Conservation (phyloP, 768 basidiomycete species). For the Asterophora lycoperdoides region DNA sequence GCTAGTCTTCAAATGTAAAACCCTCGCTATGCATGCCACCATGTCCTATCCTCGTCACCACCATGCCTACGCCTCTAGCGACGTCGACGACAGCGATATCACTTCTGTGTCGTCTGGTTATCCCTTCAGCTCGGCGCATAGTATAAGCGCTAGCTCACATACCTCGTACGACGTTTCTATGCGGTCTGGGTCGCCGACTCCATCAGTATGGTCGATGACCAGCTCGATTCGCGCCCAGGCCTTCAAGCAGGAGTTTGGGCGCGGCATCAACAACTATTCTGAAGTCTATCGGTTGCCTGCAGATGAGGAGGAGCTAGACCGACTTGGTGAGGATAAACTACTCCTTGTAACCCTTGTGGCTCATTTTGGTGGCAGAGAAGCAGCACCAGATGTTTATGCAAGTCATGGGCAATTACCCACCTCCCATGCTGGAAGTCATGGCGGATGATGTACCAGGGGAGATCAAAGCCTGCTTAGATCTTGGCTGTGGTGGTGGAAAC, state of each 20-base stretch:
- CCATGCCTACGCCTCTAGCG: constrained; percentile 28
- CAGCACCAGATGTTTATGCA: constrained; percentile 65
- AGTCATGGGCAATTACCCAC: constrained; percentile 65
- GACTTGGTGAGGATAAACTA: constrained; percentile 47
- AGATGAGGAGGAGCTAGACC: constrained; percentile 70
- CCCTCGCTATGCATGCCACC: neutral
- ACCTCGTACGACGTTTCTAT: constrained; percentile 59
- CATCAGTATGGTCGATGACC: constrained; percentile 67
- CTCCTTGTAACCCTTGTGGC: neutral
- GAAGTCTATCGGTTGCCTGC: constrained; percentile 77
- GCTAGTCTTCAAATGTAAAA: constrained; percentile 1
- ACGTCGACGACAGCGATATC: constrained; percentile 42
- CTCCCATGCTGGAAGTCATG: constrained; percentile 54
- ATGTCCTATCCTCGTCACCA: constrained; percentile 10
- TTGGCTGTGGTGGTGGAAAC: constrained; percentile 76
- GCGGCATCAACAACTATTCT: constrained; percentile 72
- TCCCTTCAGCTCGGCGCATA: constrained; percentile 33
- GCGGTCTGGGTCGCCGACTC: constrained; percentile 62
- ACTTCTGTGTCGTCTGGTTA: constrained; percentile 41
- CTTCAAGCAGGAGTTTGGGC: constrained; percentile 63
- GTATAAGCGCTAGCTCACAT: constrained; percentile 39
- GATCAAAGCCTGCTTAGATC: constrained; percentile 61
- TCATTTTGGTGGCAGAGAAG: constrained; percentile 41
- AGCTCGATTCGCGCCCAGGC: constrained; percentile 56
- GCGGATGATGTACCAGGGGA: constrained; percentile 53